Evolutionary conservation across 768 basidiomycete genomes (phyloP).

Genomic region (Porpolomopsis calyptriformis): DNA sequence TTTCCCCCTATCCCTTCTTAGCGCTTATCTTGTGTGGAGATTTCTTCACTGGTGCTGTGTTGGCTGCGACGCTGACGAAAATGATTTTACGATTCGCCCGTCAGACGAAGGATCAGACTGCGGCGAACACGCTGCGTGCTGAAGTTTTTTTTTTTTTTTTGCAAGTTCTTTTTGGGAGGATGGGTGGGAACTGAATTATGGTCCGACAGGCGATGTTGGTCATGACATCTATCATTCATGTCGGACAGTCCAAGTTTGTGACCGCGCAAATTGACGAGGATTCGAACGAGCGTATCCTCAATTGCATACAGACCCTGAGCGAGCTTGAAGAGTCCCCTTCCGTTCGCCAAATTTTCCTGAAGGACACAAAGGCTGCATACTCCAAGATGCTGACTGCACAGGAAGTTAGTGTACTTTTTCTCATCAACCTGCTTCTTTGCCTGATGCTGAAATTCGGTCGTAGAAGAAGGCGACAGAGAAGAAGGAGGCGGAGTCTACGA

Average conservation of each 20-base stretch:
- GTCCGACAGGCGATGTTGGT: conserved; percentile 77
- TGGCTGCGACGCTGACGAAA: conserved; percentile 87
- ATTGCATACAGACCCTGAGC: conserved; percentile 89
- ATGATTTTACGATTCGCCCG: conserved; percentile 74
- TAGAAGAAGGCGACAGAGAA: conserved; percentile 88
- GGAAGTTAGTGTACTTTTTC: conserved; percentile 44
- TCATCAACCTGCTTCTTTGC: neutral
- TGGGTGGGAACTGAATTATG: conserved; percentile 4
- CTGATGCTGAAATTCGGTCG: neutral
- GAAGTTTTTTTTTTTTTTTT: conserved; percentile 49
- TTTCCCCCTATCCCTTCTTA: too few species aligned
- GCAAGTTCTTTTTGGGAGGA: too few species aligned
- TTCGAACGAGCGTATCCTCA: conserved; percentile 90
- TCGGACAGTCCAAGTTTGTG: conserved; percentile 94
- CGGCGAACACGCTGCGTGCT: conserved; percentile 67
- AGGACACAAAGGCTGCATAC: conserved; percentile 85
- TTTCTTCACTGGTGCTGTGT: conserved; percentile 89
- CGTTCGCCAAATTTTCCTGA: conserved; percentile 64
- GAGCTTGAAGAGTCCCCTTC: conserved; percentile 50
- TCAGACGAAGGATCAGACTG: conserved; percentile 31
- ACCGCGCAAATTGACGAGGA: conserved; percentile 97
- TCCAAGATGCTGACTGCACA: conserved; percentile 93
- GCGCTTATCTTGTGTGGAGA: conserved; percentile 92
- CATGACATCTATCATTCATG: conserved; percentile 94
- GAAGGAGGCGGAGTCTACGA: conserved; percentile 69